Evolutionary conservation across 345 rosid species (phyloP).

Genomic region (Melaleuca quinquenervia): DNA sequence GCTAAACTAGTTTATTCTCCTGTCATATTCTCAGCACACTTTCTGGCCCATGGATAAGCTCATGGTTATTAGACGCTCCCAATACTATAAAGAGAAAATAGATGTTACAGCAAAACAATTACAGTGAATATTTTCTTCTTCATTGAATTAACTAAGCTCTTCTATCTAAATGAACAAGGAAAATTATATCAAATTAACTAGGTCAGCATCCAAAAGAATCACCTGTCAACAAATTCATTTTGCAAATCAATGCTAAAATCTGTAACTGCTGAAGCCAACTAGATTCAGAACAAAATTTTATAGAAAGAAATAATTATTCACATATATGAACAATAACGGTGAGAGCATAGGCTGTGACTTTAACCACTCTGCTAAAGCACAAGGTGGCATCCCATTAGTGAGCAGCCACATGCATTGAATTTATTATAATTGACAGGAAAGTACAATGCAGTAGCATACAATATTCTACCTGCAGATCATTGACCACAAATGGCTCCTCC

Average conservation of each 20-base stretch:
- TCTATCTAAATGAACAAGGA: not conserved
- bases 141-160: not conserved
- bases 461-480: constrained; percentile 51
- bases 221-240: not conserved
- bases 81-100: not conserved
- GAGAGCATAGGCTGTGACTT: not conserved
- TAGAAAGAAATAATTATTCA: not conserved
- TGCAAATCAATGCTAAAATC: not conserved
- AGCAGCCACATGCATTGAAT: not conserved
- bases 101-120: not conserved
- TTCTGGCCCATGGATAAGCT: not conserved
- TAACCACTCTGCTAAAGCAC: not conserved
- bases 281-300: not conserved
- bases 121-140: not conserved
- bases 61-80: not conserved
- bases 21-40: not conserved
- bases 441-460: not conserved
- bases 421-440: not conserved
- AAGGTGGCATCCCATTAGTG: not conserved
- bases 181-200: not conserved
- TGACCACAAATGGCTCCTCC: constrained; percentile 69
- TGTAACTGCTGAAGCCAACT: not conserved
- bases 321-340: not conserved
- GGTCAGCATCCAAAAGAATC: not conserved
- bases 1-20: not conserved